Conservation (phyloP, 306 rosid genomes). For the Inga leiocalycina region DNA sequence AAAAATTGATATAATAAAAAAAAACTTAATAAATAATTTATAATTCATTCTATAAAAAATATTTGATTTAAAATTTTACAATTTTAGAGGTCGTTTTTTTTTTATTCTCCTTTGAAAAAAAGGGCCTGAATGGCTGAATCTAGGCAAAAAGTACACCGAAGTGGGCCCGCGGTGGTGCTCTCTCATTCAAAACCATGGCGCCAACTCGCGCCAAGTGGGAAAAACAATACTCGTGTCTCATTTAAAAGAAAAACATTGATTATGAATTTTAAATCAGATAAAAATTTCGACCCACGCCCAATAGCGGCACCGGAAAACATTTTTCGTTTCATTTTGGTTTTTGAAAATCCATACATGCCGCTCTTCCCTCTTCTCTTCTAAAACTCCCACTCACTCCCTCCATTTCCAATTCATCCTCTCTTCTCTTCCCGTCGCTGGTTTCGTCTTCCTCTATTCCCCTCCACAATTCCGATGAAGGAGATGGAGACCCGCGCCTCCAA, state of each 20-base stretch:
- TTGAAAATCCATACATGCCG: constrained; percentile 1
- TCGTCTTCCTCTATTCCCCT: background rate
- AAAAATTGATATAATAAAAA: no score
- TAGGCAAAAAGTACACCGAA: background rate
- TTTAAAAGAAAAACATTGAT: background rate
- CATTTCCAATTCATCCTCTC: background rate
- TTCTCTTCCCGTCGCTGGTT: background rate
- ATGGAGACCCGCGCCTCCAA: constrained; percentile 56
- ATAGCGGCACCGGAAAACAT: background rate
- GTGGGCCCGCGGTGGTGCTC: background rate
- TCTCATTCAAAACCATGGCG: background rate
- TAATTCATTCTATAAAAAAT: no score
- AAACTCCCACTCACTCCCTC: background rate
- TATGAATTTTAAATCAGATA: background rate
- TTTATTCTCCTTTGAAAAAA: no score
- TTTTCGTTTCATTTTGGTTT: background rate
- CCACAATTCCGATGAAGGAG: background rate
- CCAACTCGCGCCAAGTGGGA: background rate
- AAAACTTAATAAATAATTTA: no score
- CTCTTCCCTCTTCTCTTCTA: background rate
- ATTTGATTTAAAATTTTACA: no score
- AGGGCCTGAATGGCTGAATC: background rate
- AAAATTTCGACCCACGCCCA: background rate
- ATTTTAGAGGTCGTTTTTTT: no score
- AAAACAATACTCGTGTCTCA: background rate